These are phyloP conservation scores for Noccaea bulbosa DNA, from an alignment of 345 rosid genomes.

Conservation along the genomic window DNA sequence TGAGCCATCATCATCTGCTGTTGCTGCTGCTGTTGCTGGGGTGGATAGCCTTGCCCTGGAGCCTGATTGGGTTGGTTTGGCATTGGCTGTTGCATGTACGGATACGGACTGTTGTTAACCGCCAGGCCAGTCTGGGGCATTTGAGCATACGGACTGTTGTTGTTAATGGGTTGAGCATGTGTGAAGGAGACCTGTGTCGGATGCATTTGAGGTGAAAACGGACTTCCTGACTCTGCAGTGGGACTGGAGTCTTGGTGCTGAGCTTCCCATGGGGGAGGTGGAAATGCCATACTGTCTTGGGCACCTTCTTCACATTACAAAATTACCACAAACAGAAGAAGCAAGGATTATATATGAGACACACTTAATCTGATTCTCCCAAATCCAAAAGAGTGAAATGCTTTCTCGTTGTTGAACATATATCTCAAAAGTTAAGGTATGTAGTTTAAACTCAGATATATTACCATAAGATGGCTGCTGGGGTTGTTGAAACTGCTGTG, in stretches of 20 bases:
- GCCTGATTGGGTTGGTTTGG: slow-evolving; percentile 41
- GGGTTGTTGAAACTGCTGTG: slow-evolving; percentile 43
- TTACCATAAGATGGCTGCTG: slow-evolving; percentile 75
- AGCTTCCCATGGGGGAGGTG: slow-evolving; percentile 99
- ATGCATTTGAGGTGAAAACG: slow-evolving; percentile 68
- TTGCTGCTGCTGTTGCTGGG: slow-evolving; percentile 61
- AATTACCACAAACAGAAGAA: slow-evolving; percentile 29
- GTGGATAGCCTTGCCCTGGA: slow-evolving; percentile 40
- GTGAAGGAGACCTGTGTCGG: slow-evolving; percentile 53
- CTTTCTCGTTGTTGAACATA: slow-evolving; percentile 19
- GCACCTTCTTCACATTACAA: slow-evolving; percentile 58
- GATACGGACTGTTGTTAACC: slow-evolving; percentile 44
- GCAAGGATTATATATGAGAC: slow-evolving; percentile 16
- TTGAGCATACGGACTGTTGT: slow-evolving; percentile 47
- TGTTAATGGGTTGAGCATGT: slow-evolving; percentile 50
- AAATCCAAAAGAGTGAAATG: slow-evolving; percentile 17
- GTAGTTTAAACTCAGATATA: slow-evolving; percentile 14
- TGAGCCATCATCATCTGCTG: slow-evolving; percentile 62
- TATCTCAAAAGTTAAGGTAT: background rate
- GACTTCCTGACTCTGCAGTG: slow-evolving; percentile 53
- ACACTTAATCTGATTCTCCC: background rate
- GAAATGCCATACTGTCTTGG: slow-evolving; percentile 60
- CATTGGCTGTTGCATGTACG: slow-evolving; percentile 74
- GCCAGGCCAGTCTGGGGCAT: slow-evolving; percentile 61
- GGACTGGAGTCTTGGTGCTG: slow-evolving; percentile 66